Conservation (phyloP, 2,329 filamentous ascomycete species). For the Stagonosporopsis vannaccii region DNA sequence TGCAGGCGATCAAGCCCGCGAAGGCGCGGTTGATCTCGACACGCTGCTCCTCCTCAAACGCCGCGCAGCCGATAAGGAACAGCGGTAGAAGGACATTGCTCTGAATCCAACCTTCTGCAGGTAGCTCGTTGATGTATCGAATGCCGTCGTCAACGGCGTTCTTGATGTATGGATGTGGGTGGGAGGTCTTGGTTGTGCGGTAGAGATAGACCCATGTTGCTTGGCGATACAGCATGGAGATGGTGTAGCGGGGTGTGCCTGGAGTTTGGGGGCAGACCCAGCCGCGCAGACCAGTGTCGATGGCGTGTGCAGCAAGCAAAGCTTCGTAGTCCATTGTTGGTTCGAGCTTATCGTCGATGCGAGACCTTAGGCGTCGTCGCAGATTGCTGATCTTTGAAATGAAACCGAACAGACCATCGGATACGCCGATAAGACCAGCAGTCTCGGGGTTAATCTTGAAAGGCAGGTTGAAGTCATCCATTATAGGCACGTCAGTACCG, state of each 20-base stretch:
- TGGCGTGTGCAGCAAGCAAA: slow-evolving; percentile 74
- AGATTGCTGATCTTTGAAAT: slow-evolving; percentile 81
- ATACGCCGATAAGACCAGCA: slow-evolving; percentile 75
- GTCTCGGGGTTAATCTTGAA: slow-evolving; percentile 64
- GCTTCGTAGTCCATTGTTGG: slow-evolving; percentile 77
- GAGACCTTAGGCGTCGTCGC: slow-evolving; percentile 74
- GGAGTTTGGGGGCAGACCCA: slow-evolving; percentile 71
- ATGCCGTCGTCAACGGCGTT: slow-evolving; percentile 66
- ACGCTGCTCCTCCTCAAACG: slow-evolving; percentile 63
- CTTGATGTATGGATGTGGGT: slow-evolving; percentile 62
- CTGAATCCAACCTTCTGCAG: slow-evolving; percentile 62
- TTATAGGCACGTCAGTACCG: slow-evolving; percentile 60
- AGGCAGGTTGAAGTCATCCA: slow-evolving; percentile 61
- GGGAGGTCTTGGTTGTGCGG: slow-evolving; percentile 65
- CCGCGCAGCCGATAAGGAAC: slow-evolving; percentile 68
- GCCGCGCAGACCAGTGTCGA: slow-evolving; percentile 75
- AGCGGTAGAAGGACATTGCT: slow-evolving; percentile 68
- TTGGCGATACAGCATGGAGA: slow-evolving; percentile 67
- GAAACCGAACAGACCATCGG: slow-evolving; percentile 80
- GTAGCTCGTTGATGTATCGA: slow-evolving; percentile 62
- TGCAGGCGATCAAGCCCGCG: slow-evolving; percentile 62
- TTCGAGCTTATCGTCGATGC: slow-evolving; percentile 68
- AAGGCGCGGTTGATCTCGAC: slow-evolving; percentile 64
- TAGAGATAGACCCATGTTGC: slow-evolving; percentile 70
- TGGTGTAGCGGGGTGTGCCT: slow-evolving; percentile 61